These are phyloP conservation scores for Thinopyrum elongatum DNA, from an alignment of 176 grass and related monocot species.

Conservation along the genomic window DNA sequence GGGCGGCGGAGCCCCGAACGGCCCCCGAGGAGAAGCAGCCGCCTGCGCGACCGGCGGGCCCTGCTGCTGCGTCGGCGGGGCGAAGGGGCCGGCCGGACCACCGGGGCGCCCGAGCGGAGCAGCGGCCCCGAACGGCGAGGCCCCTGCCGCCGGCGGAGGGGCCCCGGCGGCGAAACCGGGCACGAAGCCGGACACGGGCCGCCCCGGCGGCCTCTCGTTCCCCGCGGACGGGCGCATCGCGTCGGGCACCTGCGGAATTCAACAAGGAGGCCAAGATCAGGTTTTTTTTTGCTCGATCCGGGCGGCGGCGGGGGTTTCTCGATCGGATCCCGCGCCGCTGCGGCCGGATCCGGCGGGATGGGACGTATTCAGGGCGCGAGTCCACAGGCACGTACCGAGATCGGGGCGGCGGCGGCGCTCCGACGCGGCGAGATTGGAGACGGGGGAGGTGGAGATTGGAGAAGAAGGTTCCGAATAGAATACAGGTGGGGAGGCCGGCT, in stretches of 20 bases:
- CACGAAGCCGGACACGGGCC: slow-evolving; percentile 39
- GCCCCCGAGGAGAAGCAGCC: background rate
- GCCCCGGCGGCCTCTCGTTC: slow-evolving; percentile 46
- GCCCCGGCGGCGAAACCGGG: slow-evolving; percentile 18
- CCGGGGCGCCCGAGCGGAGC: slow-evolving; percentile 2
- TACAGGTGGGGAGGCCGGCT: background rate
- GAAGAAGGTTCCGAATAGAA: background rate
- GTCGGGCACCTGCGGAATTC: slow-evolving; percentile 24
- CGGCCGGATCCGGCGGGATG: slow-evolving; percentile 31
- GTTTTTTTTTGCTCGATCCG: slow-evolving; percentile 22
- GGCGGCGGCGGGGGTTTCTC: background rate
- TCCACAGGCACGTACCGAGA: slow-evolving; percentile 8
- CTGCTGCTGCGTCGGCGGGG: slow-evolving; percentile 6
- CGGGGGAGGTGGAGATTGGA: background rate
- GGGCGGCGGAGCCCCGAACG: slow-evolving; percentile 17
- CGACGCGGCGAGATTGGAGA: slow-evolving; percentile 22
- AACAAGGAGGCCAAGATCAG: background rate
- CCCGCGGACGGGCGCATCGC: slow-evolving; percentile 57
- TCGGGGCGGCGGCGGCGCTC: slow-evolving; percentile 24
- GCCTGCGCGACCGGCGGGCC: slow-evolving; percentile 9
- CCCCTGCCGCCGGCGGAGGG: slow-evolving; percentile 12
- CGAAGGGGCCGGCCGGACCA: background rate
- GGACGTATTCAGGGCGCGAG: background rate
- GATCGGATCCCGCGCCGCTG: slow-evolving; percentile 30
- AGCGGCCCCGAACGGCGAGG: slow-evolving; percentile 22